These are phyloP conservation scores for Posidonia australis DNA, from an alignment of 106 monocot genomes.

Conservation along the genomic window DNA sequence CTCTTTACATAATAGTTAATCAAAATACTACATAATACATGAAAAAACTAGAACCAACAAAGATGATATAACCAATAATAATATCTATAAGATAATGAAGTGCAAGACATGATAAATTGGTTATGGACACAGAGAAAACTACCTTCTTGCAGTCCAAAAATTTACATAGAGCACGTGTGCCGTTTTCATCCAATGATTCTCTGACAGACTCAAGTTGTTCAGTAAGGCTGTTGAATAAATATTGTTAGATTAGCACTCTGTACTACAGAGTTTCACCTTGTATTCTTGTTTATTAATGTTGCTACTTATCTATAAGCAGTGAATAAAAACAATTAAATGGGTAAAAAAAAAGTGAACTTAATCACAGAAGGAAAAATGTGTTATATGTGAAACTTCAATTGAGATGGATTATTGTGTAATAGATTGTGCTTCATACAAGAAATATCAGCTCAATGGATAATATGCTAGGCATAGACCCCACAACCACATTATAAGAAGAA, in stretches of 20 bases:
- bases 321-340: not conserved
- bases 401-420: no score
- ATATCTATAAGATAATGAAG: not conserved
- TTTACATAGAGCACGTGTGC: slow-evolving; percentile 28
- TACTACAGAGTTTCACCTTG: not conserved
- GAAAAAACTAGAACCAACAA: no score
- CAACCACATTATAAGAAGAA: no score
- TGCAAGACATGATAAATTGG: not conserved
- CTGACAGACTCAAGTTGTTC: slow-evolving; percentile 83
- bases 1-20: no score
- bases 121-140: slow-evolving; percentile 4
- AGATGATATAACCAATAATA: no score
- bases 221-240: slow-evolving; percentile 43
- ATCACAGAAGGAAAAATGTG: no score
- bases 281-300: not conserved
- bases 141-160: slow-evolving; percentile 87
- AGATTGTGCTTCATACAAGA: no score
- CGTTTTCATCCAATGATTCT: slow-evolving; percentile 66
- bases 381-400: no score
- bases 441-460: no score
- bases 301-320: not conserved
- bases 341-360: not conserved
- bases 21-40: no score
- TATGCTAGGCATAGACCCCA: no score
- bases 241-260: not conserved